Base-by-base conservation (phyloP, 2,329 filamentous ascomycete species). In the Xylariaceae sp. region DNA sequence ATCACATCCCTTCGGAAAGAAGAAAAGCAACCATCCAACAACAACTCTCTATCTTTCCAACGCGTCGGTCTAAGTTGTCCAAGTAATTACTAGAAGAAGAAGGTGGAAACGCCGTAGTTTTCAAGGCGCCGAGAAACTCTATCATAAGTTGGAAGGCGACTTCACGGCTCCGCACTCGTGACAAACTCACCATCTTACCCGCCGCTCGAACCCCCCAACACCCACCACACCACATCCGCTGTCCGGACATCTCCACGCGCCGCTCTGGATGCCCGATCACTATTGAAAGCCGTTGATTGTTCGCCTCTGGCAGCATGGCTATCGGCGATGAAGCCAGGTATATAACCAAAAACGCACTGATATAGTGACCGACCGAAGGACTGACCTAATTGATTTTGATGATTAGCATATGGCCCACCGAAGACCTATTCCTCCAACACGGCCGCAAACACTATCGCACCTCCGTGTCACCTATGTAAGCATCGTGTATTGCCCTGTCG, bases 381-480 rank as follows among this genome's bases (percentile, higher is more conserved):
- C 50, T 53, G 27, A 53, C 45, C 17, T 42, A 19, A 21, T 6
- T 35, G 19, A 38, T 11, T 45, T 33, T 34, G 11, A 32, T 20
- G 25, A 35, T 19, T 49, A 88, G 84, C 61, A 76, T 77, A 64
- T 77, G 79, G 67, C 78, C 81, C 47, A 86, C 83, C 52, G 80
- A 87, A 54, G 70, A 73, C 58, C 71, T 88, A 51, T 75, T 88
- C 52, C 75, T 80, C 42, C 70, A 73, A 47, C 72, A 68, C 39
- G 76, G 77, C 50, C 79, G 82, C 60, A 83, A 77, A 55, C 85
- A 85, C 63, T 89, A 85, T 63, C 79, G 79, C 37, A 76, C 83
- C 50, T 75, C 74, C 36, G 83, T 89, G 56, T 76, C 77, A 40
- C 82, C 82, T 40, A 78, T 80, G 81, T 86, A 69, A 55, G 79